Evolutionary conservation across 495 filamentous ascomycete species (phyloP).

Genomic region (Tuber umbilicatum): DNA sequence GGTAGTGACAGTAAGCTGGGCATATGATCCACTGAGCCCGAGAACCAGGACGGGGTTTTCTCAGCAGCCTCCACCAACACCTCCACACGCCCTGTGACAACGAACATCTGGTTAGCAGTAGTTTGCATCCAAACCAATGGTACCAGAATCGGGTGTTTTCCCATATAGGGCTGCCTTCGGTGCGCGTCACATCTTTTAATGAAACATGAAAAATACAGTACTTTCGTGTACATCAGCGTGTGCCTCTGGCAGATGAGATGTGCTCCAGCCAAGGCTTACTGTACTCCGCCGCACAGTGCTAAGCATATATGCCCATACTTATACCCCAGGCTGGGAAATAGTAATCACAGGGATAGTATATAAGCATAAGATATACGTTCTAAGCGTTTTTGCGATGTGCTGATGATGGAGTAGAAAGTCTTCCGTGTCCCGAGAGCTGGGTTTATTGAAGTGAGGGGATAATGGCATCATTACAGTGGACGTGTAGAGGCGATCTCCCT

Average conservation of each 20-base stretch:
- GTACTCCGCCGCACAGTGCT: background rate
- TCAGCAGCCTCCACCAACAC: background rate
- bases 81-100: background rate
- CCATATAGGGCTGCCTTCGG: background rate
- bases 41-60: too few relatives aligned
- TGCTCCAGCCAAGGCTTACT: background rate
- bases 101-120: background rate
- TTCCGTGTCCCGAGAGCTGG: background rate
- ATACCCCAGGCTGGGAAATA: background rate
- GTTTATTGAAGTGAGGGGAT: background rate
- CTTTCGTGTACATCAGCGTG: background rate
- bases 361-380: background rate
- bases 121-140: background rate
- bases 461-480: background rate
- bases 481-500: background rate
- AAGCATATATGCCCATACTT: background rate
- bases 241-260: background rate
- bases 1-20: background rate
- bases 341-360: background rate
- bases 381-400: background rate
- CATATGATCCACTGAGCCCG: background rate
- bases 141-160: background rate
- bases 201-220: background rate
- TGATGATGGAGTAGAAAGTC: background rate
- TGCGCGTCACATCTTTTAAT: background rate